A percentile compares a stretch with the other conserved stretches of the same genome.
phyloP scores from a whole-genome alignment of 257 asterid species.

The Plectranthus barbatus region DNA sequence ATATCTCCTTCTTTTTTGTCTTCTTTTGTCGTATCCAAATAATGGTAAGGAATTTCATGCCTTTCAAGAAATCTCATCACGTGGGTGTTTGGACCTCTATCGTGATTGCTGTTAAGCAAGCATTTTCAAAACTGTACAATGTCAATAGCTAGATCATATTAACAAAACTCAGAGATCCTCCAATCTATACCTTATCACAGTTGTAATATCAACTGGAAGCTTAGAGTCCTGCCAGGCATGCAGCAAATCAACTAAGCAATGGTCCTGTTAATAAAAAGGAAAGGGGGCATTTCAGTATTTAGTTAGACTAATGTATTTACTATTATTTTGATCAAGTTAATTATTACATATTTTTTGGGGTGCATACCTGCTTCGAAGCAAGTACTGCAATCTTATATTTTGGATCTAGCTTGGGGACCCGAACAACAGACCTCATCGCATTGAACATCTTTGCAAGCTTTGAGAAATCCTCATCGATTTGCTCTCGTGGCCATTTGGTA shows the following conservation, averaged over 20 bases:
- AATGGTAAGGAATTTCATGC: conserved; percentile 82
- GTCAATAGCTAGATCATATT: conserved; percentile 7
- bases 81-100: conserved; percentile 79
- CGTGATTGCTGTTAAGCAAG: conserved; percentile 59
- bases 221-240: conserved; percentile 86
- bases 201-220: conserved; percentile 72
- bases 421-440: conserved; percentile 71
- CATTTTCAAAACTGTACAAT: conserved; percentile 3
- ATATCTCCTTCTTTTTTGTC: conserved; percentile 59
- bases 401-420: conserved; percentile 72
- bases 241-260: conserved; percentile 83
- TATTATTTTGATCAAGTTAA: not conserved
- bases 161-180: not conserved
- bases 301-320: not conserved
- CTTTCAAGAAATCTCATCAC: conserved; percentile 81
- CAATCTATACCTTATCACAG: conserved; percentile 60
- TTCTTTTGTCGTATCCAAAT: conserved; percentile 29
- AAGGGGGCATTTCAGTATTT: not conserved
- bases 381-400: conserved; percentile 69
- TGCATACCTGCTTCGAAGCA: conserved; percentile 87
- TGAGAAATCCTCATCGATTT: conserved; percentile 74
- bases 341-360: not conserved
- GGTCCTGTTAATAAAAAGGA: conserved; percentile 46
- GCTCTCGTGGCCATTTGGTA: conserved; percentile 66
- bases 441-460: conserved; percentile 58